A percentile compares a stretch with the other conserved stretches of the same genome.
These are phyloP conservation scores for Raddia distichophylla DNA, from an alignment of 176 grass and related monocot species.

Conservation along the genomic window DNA sequence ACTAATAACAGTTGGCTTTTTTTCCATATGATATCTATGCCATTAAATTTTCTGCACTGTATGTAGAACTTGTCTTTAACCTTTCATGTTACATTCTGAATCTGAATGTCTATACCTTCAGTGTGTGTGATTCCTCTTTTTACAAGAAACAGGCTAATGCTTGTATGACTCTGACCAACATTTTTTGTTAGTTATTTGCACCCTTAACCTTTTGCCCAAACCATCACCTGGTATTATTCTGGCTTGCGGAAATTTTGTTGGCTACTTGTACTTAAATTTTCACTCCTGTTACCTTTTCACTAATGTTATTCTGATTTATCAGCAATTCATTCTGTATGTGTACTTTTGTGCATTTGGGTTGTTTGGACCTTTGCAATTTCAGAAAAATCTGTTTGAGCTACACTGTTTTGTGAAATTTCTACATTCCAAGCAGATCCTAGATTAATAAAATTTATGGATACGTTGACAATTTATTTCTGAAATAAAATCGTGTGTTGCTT, in stretches of 20 bases:
- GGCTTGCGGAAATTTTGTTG: neutral
- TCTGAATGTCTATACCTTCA: neutral
- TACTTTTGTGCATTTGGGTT: neutral
- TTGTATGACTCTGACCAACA: neutral
- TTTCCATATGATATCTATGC: neutral
- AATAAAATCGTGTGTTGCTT: conserved; percentile 10
- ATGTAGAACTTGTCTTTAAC: neutral
- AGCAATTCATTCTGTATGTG: conserved; percentile 18
- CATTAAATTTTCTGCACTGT: neutral
- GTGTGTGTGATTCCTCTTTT: conserved; percentile 4
- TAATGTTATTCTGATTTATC: conserved; percentile 23
- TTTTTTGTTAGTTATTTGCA: neutral
- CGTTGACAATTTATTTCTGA: conserved; percentile 7
- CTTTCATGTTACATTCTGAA: neutral
- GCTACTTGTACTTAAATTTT: conserved; percentile 1
- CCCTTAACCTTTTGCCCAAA: conserved; percentile 5
- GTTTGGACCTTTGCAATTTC: neutral
- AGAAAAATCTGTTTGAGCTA: neutral
- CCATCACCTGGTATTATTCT: neutral
- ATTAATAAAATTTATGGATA: neutral
- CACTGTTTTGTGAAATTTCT: conserved; percentile 16
- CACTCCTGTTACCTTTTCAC: neutral
- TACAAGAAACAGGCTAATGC: neutral
- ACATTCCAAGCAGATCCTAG: neutral
- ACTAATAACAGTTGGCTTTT: neutral